Base-by-base conservation (phyloP, 2,329 filamentous ascomycete genomes). In the Alternaria dauci region DNA sequence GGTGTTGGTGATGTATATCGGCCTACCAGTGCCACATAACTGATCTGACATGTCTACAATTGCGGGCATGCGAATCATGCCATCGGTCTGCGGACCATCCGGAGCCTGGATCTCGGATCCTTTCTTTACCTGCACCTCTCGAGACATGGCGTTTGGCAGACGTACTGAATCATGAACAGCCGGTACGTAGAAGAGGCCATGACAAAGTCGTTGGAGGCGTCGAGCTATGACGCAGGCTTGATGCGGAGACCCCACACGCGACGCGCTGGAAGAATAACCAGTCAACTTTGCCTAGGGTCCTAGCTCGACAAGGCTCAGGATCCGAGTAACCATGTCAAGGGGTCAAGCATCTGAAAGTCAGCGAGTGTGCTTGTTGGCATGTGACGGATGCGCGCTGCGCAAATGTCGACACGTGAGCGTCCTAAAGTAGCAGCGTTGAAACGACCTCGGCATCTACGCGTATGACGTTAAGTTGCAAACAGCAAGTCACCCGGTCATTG, bases 1-100 rank as follows among this genome's bases (percentile, higher is more conserved):
- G 20, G 28, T 3, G 0, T 26, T 30, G 14, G 42, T 36, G n/a
- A 11, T 20, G 6, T 53, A 42, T 20, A 20, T 30, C 43, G 18
- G 42, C 71, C 80, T 78, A 86, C 89, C 84, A 46, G 87, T 87
- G 30, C 88, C 88, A 72, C 89, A 91, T 77, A 92, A 85, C 61
- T 85, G 86, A 61, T 89, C 86, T 55, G 85, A 88, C 74, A 87
- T 85, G 71, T 86, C 83, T 46, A 89, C 82, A 50, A 92, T 83
- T n/a, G 89, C 90, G 52, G 70, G 82, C 74, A 79, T 83, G 51
- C 77, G 81, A 62, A 79, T 83, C 84, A 83, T 83, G 61, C 82
- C 81, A 44, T 82, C 77, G 1, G 82, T 83, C 61, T 83, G 81
- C 38, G 81, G 81, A 34, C 83, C 82, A 47, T 77, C 76, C 23